A percentile compares a stretch with the other conserved stretches of the same genome.
phyloP scores from a whole-genome alignment of 805 yeast species.

The Yarrowia bubula region DNA sequence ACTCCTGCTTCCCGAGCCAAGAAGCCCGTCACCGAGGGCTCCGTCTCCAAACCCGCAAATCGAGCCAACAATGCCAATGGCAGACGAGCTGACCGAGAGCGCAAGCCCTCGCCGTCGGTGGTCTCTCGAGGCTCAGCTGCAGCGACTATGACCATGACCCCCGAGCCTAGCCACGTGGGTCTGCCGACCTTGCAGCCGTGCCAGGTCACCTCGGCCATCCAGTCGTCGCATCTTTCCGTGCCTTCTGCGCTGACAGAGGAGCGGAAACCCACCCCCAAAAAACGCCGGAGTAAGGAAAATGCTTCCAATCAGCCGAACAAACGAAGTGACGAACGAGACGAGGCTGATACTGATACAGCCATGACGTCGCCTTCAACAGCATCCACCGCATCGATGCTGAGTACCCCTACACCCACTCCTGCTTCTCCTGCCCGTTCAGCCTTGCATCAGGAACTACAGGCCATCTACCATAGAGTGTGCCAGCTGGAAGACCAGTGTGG shows the following conservation, averaged over 20 bases:
- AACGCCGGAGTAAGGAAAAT: neutral
- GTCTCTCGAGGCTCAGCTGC: neutral
- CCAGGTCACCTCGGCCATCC: neutral
- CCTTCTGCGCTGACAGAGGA: slow-evolving; percentile 1
- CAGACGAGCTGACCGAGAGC: neutral
- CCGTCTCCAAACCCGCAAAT: slow-evolving; percentile 9
- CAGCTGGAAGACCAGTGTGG: slow-evolving; percentile 24
- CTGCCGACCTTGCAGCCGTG: slow-evolving; percentile 1
- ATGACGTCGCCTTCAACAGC: neutral
- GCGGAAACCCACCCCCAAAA: neutral
- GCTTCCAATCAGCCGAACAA: neutral
- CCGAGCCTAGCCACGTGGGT: neutral
- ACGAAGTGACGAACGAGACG: neutral
- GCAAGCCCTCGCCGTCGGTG: slow-evolving; percentile 7
- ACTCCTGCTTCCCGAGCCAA: slow-evolving; percentile 13
- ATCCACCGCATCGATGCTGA: neutral
- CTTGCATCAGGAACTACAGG: slow-evolving; percentile 1
- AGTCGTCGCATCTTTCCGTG: neutral
- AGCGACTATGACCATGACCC: slow-evolving; percentile 13
- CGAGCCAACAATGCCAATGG: slow-evolving; percentile 5
- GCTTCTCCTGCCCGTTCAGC: neutral
- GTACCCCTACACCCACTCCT: neutral
- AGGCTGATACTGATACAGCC: neutral
- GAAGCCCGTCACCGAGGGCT: slow-evolving; percentile 22
- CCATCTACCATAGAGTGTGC: slow-evolving; percentile 20